Evolutionary conservation across 441 rosid genomes (phyloP), one percentile per base, ranked within the genome.

Genomic region (Adansonia gregorii): DNA sequence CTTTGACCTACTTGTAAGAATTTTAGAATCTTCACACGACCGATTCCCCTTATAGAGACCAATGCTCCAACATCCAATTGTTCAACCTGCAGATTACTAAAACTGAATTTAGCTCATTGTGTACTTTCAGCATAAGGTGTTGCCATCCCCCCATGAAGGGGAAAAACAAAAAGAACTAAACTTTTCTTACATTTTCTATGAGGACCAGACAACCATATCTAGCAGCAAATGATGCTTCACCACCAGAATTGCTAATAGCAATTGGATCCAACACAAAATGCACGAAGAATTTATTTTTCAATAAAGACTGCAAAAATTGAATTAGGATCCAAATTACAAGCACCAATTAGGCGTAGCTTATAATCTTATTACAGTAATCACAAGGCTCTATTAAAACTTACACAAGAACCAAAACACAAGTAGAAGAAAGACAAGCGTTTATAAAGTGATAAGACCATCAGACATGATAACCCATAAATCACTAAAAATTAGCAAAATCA

Each of bases 261-360:
- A 92, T 86, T 46, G 94, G 97, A 79, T 91, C 93, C 68, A 92
- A 80, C 76, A 91, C 87, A 81, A 92, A 89, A 87, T 91, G 95
- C 85, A 91, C 95, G 78, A 92, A 92, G 70, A 86, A 78, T 66
- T 89, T 88, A 70, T 87, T 86, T 82, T 82, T 82, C 20, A 78
- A 75, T 74, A 92, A 81, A 49, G 91, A 86, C 97, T 92, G 89
- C 87, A 82, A 68, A 49, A 41, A 41, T 24, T 27, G 71, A 63
- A 35, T 24, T 61, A 20, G 58, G 46, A 22, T 8, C 41, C 10
- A 68, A 9, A 61, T 14, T 55, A 46, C 22, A 56, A 10, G 46
- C 52, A 24, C 8, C 14, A 52, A 15, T 69, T 46, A 61, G 6
- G 45, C 8, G 10, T 54, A 51, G 59, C 11, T 35, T 70, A 52